phyloP scores from a whole-genome alignment of 1,284 basidiomycete species.

The Tetrapyrgos nigripes region DNA sequence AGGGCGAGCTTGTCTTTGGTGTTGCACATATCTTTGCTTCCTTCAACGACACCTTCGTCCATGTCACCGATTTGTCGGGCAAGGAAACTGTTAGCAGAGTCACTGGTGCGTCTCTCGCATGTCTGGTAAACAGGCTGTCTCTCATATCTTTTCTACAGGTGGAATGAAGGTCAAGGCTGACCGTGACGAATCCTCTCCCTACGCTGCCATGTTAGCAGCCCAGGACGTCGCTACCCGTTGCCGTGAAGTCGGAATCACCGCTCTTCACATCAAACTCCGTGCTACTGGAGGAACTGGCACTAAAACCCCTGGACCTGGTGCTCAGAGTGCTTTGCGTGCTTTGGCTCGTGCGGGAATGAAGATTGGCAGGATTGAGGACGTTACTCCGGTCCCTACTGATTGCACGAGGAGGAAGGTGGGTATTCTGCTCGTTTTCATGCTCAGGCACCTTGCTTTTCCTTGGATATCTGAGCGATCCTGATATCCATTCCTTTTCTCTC shows the following conservation, averaged over 20 bases:
- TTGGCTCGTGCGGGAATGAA: slow-evolving; percentile 99
- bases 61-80: slow-evolving; percentile 98
- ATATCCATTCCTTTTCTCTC: slow-evolving; percentile 7
- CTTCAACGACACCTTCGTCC: slow-evolving; percentile 99
- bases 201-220: slow-evolving; percentile 99
- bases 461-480: neutral
- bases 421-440: slow-evolving; percentile 13
- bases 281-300: slow-evolving; percentile 99
- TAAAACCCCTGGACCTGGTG: slow-evolving; percentile 98
- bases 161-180: slow-evolving; percentile 99
- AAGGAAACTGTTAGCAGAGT: slow-evolving; percentile 99
- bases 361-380: slow-evolving; percentile 97
- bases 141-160: slow-evolving; percentile 51
- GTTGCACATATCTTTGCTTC: slow-evolving; percentile 97
- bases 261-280: slow-evolving; percentile 97
- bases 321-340: slow-evolving; percentile 97
- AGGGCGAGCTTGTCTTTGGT: slow-evolving; percentile 95
- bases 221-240: slow-evolving; percentile 97
- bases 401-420: slow-evolving; percentile 94
- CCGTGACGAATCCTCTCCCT: slow-evolving; percentile 99
- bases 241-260: slow-evolving; percentile 98
- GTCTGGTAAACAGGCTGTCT: neutral
- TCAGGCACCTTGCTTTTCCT: too few relatives aligned
- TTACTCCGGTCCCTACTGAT: slow-evolving; percentile 97
- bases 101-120: slow-evolving; percentile 69